Conservation (phyloP, 371 early-diverging fungal genomes). For the Nematocida ausubeli region DNA sequence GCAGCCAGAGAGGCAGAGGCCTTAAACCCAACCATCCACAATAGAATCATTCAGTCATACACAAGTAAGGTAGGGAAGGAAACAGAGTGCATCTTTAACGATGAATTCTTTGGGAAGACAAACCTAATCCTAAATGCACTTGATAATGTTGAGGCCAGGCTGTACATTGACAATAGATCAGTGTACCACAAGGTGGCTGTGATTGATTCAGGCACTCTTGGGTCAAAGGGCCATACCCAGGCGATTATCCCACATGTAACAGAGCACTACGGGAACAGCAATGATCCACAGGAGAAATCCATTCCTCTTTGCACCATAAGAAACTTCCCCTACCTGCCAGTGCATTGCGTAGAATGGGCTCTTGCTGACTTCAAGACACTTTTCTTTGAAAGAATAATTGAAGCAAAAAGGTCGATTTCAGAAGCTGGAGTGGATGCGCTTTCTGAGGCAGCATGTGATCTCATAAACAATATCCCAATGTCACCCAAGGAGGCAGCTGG, state of each 20-base stretch:
- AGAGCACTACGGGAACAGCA: slow-evolving; percentile 93
- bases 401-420: not conserved
- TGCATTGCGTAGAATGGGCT: slow-evolving; percentile 98
- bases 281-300: slow-evolving; percentile 95
- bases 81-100: slow-evolving; percentile 87
- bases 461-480: slow-evolving; percentile 85
- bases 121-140: slow-evolving; percentile 94
- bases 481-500: slow-evolving; percentile 71
- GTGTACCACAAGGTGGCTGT: slow-evolving; percentile 87
- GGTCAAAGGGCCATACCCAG: slow-evolving; percentile 99
- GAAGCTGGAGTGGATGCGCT: not conserved
- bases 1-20: slow-evolving; percentile 81
- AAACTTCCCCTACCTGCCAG: slow-evolving; percentile 96
- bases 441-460: slow-evolving; percentile 19
- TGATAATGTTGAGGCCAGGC: slow-evolving; percentile 96
- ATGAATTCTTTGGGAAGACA: slow-evolving; percentile 79
- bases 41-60: slow-evolving; percentile 74
- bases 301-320: slow-evolving; percentile 98
- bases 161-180: slow-evolving; percentile 93
- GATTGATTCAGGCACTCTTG: slow-evolving; percentile 95
- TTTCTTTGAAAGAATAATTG: slow-evolving; percentile 69
- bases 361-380: slow-evolving; percentile 89
- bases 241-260: slow-evolving; percentile 72
- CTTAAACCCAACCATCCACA: slow-evolving; percentile 82
- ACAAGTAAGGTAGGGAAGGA: slow-evolving; percentile 90